Percentiles rank a stretch among this genome's conserved stretches.
Evolutionary conservation across 306 rosid species (phyloP).

Genomic region (Pyrus pyrifolia): DNA sequence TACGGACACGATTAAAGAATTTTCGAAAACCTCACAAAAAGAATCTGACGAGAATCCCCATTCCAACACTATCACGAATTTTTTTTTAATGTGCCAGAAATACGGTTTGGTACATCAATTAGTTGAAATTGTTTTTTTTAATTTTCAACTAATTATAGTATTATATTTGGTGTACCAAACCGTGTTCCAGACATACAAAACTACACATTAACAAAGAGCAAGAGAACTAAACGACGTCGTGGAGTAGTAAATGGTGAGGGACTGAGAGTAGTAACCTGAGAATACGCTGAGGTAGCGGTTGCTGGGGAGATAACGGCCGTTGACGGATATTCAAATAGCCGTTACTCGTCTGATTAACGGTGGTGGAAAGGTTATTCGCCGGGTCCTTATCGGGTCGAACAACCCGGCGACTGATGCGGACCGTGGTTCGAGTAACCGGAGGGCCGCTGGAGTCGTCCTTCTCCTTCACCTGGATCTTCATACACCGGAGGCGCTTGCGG

Average conservation of each 20-base stretch:
- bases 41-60: fast-evolving
- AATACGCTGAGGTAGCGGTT: slow-evolving; percentile 58
- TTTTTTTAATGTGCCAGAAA: too few relatives aligned
- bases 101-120: fast-evolving
- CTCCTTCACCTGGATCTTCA: slow-evolving; percentile 83
- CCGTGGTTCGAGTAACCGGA: slow-evolving; percentile 62
- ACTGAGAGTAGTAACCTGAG: slow-evolving; percentile 41
- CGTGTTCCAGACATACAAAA: fast-evolving
- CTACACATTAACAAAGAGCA: too few relatives aligned
- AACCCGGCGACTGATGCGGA: slow-evolving; percentile 75
- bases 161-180: fast-evolving
- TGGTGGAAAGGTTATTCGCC: slow-evolving; percentile 28
- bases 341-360: slow-evolving; percentile 18
- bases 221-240: not conserved
- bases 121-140: fast-evolving
- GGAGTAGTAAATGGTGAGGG: not conserved
- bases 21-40: too few relatives aligned
- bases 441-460: slow-evolving; percentile 22
- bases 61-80: too few relatives aligned
- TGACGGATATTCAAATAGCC: slow-evolving; percentile 81
- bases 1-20: too few relatives aligned
- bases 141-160: too few relatives aligned
- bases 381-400: slow-evolving; percentile 61
- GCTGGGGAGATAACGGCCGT: slow-evolving; percentile 65
- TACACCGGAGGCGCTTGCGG: slow-evolving; percentile 82